Evolutionary conservation across 2,329 filamentous ascomycete species (phyloP).

Genomic region (Metarhizium brunneum): DNA sequence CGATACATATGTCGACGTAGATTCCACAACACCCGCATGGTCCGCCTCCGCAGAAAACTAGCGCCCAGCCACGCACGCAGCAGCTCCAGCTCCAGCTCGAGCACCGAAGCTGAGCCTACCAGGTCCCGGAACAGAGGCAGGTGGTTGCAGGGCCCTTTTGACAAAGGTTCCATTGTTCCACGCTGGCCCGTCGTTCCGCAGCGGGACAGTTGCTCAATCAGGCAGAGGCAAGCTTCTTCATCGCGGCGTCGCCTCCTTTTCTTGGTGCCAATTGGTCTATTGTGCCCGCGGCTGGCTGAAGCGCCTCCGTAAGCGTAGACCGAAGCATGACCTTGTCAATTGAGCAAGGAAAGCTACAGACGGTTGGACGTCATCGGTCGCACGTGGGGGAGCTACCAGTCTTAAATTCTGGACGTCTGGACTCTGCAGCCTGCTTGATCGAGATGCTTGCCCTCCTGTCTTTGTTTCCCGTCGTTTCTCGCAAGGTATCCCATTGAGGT

Average conservation of each 20-base stretch:
- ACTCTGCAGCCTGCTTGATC: neutral
- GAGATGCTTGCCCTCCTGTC: neutral
- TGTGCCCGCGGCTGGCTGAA: neutral
- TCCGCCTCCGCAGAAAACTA: too few relatives aligned
- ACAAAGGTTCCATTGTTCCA: too few relatives aligned
- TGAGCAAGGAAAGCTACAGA: neutral
- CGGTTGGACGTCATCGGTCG: neutral
- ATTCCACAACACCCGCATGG: too few relatives aligned
- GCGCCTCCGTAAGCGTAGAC: neutral
- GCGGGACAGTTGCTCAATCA: constrained; percentile 2
- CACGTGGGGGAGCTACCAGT: neutral
- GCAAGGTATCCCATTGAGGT: neutral
- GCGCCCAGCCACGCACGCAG: too few relatives aligned
- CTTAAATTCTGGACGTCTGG: neutral
- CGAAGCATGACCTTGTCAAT: neutral
- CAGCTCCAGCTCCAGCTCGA: too few relatives aligned
- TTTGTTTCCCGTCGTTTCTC: neutral
- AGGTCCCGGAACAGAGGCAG: too few relatives aligned
- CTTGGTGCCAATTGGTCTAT: neutral
- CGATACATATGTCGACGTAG: too few relatives aligned
- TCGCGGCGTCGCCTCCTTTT: neutral
- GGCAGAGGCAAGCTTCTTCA: neutral
- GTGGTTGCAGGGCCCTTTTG: too few relatives aligned
- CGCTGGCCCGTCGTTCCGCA: too few relatives aligned
- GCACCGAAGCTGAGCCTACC: too few relatives aligned